These are phyloP conservation scores for Kodamaea suecica DNA, from an alignment of 1,139 yeast species.

Conservation along the genomic window DNA sequence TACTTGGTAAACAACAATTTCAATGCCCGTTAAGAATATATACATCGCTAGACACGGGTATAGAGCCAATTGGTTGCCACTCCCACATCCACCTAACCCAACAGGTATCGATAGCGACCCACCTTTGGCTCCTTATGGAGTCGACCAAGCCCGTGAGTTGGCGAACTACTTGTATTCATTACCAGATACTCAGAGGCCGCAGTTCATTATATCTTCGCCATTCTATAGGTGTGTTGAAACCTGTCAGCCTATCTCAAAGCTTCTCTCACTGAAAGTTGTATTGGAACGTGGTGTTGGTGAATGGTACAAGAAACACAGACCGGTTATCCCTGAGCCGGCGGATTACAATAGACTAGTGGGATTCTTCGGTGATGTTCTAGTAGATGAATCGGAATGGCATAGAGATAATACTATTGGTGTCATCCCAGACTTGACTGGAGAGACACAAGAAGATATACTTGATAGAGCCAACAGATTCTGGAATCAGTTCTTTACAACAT, in stretches of 20 bases:
- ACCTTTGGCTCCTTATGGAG: conserved; percentile 75
- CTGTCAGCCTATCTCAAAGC: conserved; percentile 60
- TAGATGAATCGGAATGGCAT: conserved; percentile 37
- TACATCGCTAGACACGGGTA: conserved; percentile 71
- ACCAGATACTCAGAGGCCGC: conserved; percentile 49
- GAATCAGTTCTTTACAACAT: conserved; percentile 45
- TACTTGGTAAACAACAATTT: neutral
- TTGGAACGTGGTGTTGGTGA: conserved; percentile 75
- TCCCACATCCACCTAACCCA: conserved; percentile 70
- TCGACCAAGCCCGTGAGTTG: conserved; percentile 72
- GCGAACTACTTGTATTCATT: conserved; percentile 48
- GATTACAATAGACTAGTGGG: conserved; percentile 41
- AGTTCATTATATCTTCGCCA: conserved; percentile 71
- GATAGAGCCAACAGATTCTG: conserved; percentile 52
- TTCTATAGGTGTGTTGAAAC: conserved; percentile 90
- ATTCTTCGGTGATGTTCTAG: conserved; percentile 49
- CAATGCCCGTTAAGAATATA: conserved; percentile 44
- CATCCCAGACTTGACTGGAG: conserved; percentile 60
- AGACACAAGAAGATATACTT: conserved; percentile 60
- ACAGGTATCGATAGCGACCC: conserved; percentile 85
- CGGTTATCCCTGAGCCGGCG: conserved; percentile 59
- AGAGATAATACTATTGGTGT: conserved; percentile 43
- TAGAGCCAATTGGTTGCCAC: conserved; percentile 78
- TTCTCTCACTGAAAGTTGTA: conserved; percentile 52
- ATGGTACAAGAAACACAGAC: conserved; percentile 59